Evolutionary conservation across 2,329 filamentous ascomycete species (phyloP), one percentile per base, ranked within the genome.

Genomic region (Exophiala calicioides): DNA sequence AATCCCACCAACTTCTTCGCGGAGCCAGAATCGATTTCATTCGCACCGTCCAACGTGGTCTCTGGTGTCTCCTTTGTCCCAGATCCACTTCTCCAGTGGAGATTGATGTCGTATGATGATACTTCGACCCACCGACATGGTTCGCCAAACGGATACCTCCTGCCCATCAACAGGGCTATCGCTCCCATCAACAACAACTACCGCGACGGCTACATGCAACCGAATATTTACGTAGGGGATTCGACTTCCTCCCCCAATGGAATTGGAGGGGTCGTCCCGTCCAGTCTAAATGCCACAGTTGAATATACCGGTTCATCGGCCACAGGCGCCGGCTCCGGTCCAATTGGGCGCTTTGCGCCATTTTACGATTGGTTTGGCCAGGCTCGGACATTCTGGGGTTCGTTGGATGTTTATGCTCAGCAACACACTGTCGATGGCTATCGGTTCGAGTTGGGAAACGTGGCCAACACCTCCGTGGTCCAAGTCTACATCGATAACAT

Each of bases 181-280:
- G 88, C 84, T 52, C 85, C 85, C 0, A 82, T 87, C 26, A 82
- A 88, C 77, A 88, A 85, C 67, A 78, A 84, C 61, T 85, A 89
- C 68, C 81, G 87, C 0, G 88, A 93, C 47, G 87, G 88, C 3
- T 76, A 79, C 4, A 78, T 83, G 67, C 78, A 84, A 3, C 87
- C 91, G 65, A 82, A 77, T 3, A 90, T 93, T 55, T 80, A 78
- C 16, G 85, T 83, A 61, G 84, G 86, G 35, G 82, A 76, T 0
- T 80, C 86, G 55, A 90, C 90, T 68, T 90, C 90, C 68, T 90
- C 83, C 83, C 86, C 86, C 0, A 90, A 90, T 67, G 78, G 86
- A 2, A 83, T 80, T 59, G 76, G 79, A 1, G 72, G 44, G 13
- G 35, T 47, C 8, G 19, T 40, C 8, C 12, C 6, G 6, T 26